phyloP scores from a whole-genome alignment of 164 flowering plant genomes.

The Malania oleifera region DNA sequence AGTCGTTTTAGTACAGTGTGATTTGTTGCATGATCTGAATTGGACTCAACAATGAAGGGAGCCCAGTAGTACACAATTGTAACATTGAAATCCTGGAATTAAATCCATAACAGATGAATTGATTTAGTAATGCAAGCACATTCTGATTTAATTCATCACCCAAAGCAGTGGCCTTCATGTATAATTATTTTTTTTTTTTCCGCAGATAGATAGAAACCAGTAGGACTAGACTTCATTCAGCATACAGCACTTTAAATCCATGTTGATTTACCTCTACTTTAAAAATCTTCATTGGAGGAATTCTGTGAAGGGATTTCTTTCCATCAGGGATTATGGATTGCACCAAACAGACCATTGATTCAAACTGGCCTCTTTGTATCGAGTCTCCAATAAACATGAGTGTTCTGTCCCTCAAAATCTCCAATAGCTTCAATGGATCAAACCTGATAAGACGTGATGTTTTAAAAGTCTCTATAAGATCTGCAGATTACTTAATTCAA shows the following conservation, averaged over 20 bases:
- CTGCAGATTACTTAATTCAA: too few species aligned
- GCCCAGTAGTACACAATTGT: slow-evolving; percentile 89
- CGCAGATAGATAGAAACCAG: too few species aligned
- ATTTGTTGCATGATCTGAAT: slow-evolving; percentile 84
- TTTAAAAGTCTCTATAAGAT: background rate
- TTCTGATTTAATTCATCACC: too few species aligned
- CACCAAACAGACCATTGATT: slow-evolving; percentile 73
- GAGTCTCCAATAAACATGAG: slow-evolving; percentile 86
- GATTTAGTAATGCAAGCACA: too few species aligned
- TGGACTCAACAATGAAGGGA: slow-evolving; percentile 88
- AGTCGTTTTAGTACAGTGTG: slow-evolving; percentile 68
- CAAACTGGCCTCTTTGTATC: slow-evolving; percentile 70
- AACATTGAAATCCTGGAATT: slow-evolving; percentile 62
- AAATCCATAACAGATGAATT: background rate
- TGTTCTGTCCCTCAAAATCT: slow-evolving; percentile 57
- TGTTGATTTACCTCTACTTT: slow-evolving; percentile 57
- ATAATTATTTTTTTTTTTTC: too few species aligned
- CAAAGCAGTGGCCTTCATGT: too few species aligned
- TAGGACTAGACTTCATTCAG: too few species aligned
- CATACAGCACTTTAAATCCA: too few species aligned
- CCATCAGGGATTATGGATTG: slow-evolving; percentile 66
- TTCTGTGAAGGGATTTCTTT: slow-evolving; percentile 52
- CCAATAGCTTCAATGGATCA: slow-evolving; percentile 57
- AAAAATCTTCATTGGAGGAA: slow-evolving; percentile 77
- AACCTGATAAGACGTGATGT: slow-evolving; percentile 36